Evolutionary conservation across 1,284 basidiomycete genomes (phyloP).

Genomic region (Vanrija pseudolonga): DNA sequence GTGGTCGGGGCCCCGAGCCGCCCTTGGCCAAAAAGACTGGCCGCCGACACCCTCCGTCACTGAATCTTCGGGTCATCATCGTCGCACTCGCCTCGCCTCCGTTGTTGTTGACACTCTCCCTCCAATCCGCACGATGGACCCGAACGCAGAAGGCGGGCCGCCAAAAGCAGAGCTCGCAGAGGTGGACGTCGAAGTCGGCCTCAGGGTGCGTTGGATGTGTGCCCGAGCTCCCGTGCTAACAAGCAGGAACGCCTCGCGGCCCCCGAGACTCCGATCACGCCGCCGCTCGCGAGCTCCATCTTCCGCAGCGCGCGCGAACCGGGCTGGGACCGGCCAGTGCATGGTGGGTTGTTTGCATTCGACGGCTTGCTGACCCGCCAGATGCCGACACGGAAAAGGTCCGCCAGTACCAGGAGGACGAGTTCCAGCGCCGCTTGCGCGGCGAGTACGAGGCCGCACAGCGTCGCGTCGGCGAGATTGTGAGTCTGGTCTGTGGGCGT

Average conservation of each 20-base stretch:
- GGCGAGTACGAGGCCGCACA: constrained; percentile 75
- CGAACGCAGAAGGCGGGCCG: constrained; percentile 38
- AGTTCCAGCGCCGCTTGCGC: constrained; percentile 61
- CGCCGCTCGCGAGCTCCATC: constrained; percentile 14
- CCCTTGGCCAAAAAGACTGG: neutral
- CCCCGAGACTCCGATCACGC: constrained; percentile 1
- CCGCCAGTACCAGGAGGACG: constrained; percentile 64
- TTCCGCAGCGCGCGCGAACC: constrained; percentile 14
- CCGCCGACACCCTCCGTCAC: neutral
- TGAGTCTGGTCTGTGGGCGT: constrained; percentile 47
- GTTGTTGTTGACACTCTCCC: neutral
- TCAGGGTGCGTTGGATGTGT: constrained; percentile 3
- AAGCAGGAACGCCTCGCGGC: constrained; percentile 14
- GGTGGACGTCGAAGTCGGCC: constrained; percentile 41
- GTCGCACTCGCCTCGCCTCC: no score
- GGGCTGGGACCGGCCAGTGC: constrained; percentile 7
- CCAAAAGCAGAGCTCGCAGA: constrained; percentile 36
- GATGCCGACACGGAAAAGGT: constrained; percentile 53
- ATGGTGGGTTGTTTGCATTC: constrained; percentile 2
- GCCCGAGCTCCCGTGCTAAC: neutral
- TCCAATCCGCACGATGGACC: constrained; percentile 32
- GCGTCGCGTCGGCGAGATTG: constrained; percentile 65
- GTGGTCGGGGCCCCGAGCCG: neutral
- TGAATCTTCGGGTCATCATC: neutral
- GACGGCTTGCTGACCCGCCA: neutral